Evolutionary conservation across 495 filamentous ascomycete species (phyloP), one percentile per base, ranked within the genome.

Genomic region (Neurospora sp.): DNA sequence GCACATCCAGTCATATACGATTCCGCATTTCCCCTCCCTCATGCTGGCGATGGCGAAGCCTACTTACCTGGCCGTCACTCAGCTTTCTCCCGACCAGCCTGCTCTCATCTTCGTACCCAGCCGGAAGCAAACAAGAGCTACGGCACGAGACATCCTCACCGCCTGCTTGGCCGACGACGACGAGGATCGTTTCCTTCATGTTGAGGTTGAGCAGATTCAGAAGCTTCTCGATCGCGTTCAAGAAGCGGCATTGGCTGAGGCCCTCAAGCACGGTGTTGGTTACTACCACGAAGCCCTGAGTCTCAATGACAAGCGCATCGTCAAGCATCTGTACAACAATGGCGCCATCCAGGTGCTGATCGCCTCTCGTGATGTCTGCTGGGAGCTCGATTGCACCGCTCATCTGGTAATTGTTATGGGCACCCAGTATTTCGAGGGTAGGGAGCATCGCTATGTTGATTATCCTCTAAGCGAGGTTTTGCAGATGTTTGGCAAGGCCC

Each of bases 41-140:
- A 98, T 99, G 96, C 88, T 98, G 70, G 94, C 96, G 10, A 99
- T 99, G 96, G 92, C 94, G 12, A 94, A 96, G 78, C 96, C 96
- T 40, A 89, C 92, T 16, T 98, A 98, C 73, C 86, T 93, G 71
- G 90, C 94, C 1, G 91, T 98, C 72, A 86, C 93, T 20, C 92
- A 94, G 78, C 85, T 94, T 72, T 96, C 96, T 8, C 83, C 92
- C 0, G 90, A 97, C 74, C 96, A 97, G 80, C 94, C 96, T 7
- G 91, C 94, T 16, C 85, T 99, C 69, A 84, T 97, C 27, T 99
- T 98, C 75, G 92, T 98, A 39, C 94, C 96, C 0, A 96, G 86
- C 77, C 89, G 96, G 72, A 99, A 97, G 82, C 96, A 98, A 81
- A 91, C 91, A 14, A 90, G 96, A 71, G 87, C 91, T 9, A 97